phyloP scores from a whole-genome alignment of 805 yeast species.

The Wickerhamiella occidentalis region DNA sequence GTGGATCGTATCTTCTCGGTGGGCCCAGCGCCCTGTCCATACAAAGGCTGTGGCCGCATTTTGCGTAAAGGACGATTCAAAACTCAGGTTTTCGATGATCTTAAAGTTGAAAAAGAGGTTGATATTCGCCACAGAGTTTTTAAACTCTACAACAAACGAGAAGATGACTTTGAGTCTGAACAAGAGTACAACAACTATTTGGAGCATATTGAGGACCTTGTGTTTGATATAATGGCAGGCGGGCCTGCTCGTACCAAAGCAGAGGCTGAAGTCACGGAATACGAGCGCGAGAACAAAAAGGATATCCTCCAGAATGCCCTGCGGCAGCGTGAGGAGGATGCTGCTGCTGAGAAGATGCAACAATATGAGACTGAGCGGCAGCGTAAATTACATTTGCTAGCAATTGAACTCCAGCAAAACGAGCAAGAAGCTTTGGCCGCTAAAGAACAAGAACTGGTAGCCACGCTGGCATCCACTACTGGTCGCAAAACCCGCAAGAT shows the following conservation, averaged over 20 bases:
- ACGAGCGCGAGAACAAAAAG: conserved; percentile 58
- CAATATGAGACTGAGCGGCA: conserved; percentile 60
- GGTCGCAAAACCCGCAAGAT: conserved; percentile 36
- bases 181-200: conserved; percentile 62
- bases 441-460: conserved; percentile 45
- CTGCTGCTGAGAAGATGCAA: conserved; percentile 48
- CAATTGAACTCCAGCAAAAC: conserved; percentile 51
- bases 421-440: conserved; percentile 32
- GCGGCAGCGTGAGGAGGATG: conserved; percentile 58
- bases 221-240: conserved; percentile 62
- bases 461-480: conserved; percentile 35
- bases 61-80: conserved; percentile 82
- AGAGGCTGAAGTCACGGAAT: conserved; percentile 38
- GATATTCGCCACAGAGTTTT: conserved; percentile 74
- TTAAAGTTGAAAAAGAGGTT: conserved; percentile 79
- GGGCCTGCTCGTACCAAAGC: conserved; percentile 60
- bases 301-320: conserved; percentile 67
- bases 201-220: conserved; percentile 70
- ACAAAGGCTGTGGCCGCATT: conserved; percentile 77
- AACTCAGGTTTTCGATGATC: conserved; percentile 84
- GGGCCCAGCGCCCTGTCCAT: conserved; percentile 97
- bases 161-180: conserved; percentile 52
- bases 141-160: conserved; percentile 66
- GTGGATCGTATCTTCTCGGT: conserved; percentile 87
- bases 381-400: conserved; percentile 37